Evolutionary conservation across 208 protist genomes (phyloP).

Genomic region (Plasmodiophora brassicae): DNA sequence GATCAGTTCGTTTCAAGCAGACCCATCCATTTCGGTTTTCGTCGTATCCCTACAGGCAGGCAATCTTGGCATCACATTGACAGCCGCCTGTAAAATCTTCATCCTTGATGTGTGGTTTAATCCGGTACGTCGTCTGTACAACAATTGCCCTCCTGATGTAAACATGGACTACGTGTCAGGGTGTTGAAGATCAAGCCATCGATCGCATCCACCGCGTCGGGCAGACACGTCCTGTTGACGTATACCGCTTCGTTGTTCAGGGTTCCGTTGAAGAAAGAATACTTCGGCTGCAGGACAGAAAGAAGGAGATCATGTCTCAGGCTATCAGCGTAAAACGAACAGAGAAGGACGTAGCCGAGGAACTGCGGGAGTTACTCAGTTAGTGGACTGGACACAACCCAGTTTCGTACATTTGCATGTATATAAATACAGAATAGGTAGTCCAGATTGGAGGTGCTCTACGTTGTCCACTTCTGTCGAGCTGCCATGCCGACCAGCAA

Average conservation of each 20-base stretch:
- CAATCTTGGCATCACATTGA: conserved; percentile 93
- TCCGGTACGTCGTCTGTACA: conserved; percentile 38
- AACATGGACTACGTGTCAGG: conserved; percentile 62
- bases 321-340: too few species aligned
- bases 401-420: too few species aligned
- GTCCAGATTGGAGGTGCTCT: too few species aligned
- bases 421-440: too few species aligned
- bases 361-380: too few species aligned
- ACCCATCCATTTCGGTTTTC: conserved; percentile 58
- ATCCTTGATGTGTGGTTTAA: conserved; percentile 65
- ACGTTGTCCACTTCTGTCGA: too few species aligned
- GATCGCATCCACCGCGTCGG: conserved; percentile 88
- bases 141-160: background rate
- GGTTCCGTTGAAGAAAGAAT: conserved; percentile 87
- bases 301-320: conserved; percentile 56
- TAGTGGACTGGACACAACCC: too few species aligned
- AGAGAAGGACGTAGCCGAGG: too few species aligned
- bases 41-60: conserved; percentile 87
- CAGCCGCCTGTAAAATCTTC: conserved; percentile 84
- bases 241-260: conserved; percentile 78
- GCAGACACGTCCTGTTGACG: conserved; percentile 79
- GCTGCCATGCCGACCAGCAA: too few species aligned
- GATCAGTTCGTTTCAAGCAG: conserved; percentile 58
- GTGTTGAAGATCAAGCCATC: conserved; percentile 85
- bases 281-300: conserved; percentile 77